Evolutionary conservation across 305 asterid genomes (phyloP).

Genomic region (Fraxinus xanthoxyloides): DNA sequence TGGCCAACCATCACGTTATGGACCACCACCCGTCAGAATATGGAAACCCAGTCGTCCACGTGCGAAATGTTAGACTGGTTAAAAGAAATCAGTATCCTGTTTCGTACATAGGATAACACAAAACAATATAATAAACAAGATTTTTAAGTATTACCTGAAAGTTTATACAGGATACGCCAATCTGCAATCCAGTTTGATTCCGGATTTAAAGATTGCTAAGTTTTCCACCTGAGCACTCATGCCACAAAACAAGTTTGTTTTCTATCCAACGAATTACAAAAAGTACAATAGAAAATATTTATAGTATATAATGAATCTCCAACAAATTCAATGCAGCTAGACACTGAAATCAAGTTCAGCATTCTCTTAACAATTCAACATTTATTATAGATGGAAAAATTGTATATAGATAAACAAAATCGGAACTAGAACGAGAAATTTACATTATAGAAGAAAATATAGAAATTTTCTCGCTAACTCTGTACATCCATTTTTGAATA

Average conservation of each 20-base stretch:
- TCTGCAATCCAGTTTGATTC: background rate
- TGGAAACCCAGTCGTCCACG: background rate
- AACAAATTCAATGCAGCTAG: background rate
- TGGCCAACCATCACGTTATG: background rate
- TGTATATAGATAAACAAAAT: background rate
- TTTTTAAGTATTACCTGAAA: background rate
- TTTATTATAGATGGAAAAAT: background rate
- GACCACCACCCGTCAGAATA: background rate
- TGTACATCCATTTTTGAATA: constrained; percentile 12
- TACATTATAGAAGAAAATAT: background rate
- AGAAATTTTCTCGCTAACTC: background rate
- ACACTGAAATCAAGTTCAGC: background rate
- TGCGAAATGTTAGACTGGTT: background rate
- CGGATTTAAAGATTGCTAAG: background rate
- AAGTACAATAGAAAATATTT: background rate
- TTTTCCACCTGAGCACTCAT: background rate
- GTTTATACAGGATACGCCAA: background rate
- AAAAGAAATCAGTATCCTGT: background rate
- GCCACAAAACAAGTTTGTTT: background rate
- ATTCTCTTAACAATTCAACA: background rate
- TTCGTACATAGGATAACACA: background rate
- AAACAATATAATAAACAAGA: background rate
- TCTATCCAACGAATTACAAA: background rate
- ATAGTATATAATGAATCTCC: background rate
- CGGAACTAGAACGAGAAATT: background rate